Evolutionary conservation across 345 rosid genomes (phyloP), one percentile per base, ranked within the genome.

Genomic region (Aquilaria sinensis): DNA sequence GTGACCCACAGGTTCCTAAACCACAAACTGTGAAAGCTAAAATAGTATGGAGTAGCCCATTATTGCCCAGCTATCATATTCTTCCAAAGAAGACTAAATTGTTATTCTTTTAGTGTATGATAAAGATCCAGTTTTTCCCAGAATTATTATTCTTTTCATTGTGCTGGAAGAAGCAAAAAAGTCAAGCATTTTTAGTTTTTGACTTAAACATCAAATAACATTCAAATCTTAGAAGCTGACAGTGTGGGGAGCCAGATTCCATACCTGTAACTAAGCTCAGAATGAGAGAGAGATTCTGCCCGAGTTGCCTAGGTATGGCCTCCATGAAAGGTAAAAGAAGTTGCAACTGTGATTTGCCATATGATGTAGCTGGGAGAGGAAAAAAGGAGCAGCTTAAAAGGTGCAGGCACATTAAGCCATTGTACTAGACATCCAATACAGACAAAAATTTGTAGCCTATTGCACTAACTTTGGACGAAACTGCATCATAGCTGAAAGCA

Each of bases 211-310:
- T 12, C 10, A 51, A 32, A 9, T 5, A 5, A 15, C 41, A 29
- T 10, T 4, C 12, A 47, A 53, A 53, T 23, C 23, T 23, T 31
- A 37, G 43, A 37, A 37, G 43, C 43, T 37, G 5, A 37, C 7
- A 37, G 5, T 4, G 3, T 31, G 61, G 58, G 52, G 62, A 51
- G 55, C 51, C 43, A 9, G 43, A 37, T 9, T 37, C 43, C 8
- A 37, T 7, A 82, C 90, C 78, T 69, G 73, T 58, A 45, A 67
- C 65, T 13, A 75, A 66, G 53, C 85, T 72, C 34, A 85, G 72
- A 11, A 80, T 46, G 37, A 58, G 65, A 48, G 78, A 71, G 64
- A 78, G 10, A 11, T 65, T 57, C 57, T 80, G 71, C 16, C 76
- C 80, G 57, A 67, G 60, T 31, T 58, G 68, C 65, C 72, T 72